Evolutionary conservation across 305 asterid species (phyloP).

Genomic region (Petunia hybrid): DNA sequence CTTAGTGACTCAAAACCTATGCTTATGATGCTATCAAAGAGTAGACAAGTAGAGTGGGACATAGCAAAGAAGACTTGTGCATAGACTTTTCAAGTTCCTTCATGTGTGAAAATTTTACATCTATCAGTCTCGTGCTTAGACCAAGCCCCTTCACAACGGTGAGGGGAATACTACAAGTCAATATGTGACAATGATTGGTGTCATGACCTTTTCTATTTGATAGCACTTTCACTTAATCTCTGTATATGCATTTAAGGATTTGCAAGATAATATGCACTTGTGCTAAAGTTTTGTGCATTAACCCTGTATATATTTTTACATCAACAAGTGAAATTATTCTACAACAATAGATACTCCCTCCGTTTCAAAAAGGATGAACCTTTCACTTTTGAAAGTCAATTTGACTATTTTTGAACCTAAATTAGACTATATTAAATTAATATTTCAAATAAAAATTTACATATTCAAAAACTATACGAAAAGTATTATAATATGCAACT

Average conservation of each 20-base stretch:
- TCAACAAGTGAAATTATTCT: background rate
- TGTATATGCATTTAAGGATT: background rate
- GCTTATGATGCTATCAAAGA: constrained; percentile 25
- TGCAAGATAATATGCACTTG: background rate
- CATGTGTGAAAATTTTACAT: constrained; percentile 17
- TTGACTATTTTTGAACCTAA: no score
- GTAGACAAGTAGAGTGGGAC: constrained; percentile 52
- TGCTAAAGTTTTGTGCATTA: background rate
- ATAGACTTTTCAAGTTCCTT: constrained; percentile 54
- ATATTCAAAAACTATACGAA: no score
- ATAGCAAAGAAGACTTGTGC: constrained; percentile 61
- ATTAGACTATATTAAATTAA: no score
- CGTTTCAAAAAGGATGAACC: no score
- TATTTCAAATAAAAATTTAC: no score
- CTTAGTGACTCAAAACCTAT: constrained; percentile 44
- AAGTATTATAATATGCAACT: no score
- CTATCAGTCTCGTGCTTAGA: constrained; percentile 53
- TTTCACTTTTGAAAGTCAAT: no score
- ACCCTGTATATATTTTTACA: background rate
- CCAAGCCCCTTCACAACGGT: constrained; percentile 43
- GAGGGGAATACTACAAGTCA: constrained; percentile 38
- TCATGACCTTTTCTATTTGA: background rate
- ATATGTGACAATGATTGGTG: constrained; percentile 28
- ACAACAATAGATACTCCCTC: no score
- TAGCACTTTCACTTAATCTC: background rate